Evolutionary conservation across 1,284 basidiomycete genomes (phyloP), one percentile per base, ranked within the genome.

Genomic region (Cryptococcus sp.): DNA sequence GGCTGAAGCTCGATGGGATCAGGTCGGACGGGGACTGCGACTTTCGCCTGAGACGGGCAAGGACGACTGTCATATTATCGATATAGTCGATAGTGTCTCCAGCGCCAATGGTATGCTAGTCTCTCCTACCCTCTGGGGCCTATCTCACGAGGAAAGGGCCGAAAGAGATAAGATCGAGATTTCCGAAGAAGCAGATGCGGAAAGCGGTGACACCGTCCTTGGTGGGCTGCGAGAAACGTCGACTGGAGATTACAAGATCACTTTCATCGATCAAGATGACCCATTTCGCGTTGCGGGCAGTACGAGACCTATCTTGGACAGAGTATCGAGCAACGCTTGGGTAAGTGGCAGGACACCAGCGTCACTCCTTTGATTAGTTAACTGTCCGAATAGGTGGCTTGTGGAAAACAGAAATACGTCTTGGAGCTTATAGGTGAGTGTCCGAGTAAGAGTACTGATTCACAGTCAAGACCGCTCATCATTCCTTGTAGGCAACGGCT

Each of bases 21-120:
- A 93, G 90, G 91, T 98, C 65, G 95, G 94, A 0, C 84, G 95
- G 53, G 94, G 95, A 8, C 88, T 98, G 83, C 83, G 95, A 56
- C 82, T 90, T 25, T 93, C 90, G 0, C 89, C 91, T 1, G 76
- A 76, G 5, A 93, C 90, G 0, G 88, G 86, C 47, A 99, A 99
- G 77, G 68, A 76, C 40, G 87, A 97, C 71, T 98, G 95, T 73
- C 85, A 86, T 22, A 86, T 98, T 50, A 88, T 99, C 60, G 94
- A 99, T 73, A 88, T 97, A 61, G 91, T 95, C 6, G 93, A 94
- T 64, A 90, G 85, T 53, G 82, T 85, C 25, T 81, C 81, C 27
- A 84, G 87, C n/a, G 83, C 89, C 3, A 71, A 83, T 20, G 91
- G 91, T 5, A 81, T 96, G 27, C 79, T 92, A 17, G 91, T 88